Conservation (phyloP, 2,329 filamentous ascomycete genomes). For the Pseudohalonectria lignicola region DNA sequence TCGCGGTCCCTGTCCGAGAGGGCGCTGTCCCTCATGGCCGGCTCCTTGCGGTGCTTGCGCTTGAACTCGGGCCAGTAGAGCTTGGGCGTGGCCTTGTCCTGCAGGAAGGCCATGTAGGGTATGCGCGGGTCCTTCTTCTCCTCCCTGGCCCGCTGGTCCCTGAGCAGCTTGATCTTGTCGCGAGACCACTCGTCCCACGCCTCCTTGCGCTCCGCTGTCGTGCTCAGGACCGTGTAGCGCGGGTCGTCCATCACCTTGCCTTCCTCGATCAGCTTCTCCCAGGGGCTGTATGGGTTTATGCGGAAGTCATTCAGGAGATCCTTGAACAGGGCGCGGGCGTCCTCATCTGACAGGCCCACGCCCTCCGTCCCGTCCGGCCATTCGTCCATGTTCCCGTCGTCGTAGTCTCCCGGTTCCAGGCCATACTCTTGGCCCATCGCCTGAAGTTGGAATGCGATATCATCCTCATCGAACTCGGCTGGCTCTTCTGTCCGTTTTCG, state of each 20-base stretch:
- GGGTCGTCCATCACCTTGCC: constrained; percentile 73
- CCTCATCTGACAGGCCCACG: constrained; percentile 59
- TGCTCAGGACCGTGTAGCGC: constrained; percentile 74
- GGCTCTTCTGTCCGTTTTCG: constrained; percentile 37
- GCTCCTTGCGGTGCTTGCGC: constrained; percentile 75
- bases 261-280: constrained; percentile 82
- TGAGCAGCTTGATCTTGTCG: constrained; percentile 61
- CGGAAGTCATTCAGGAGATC: constrained; percentile 74
- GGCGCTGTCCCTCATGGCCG: constrained; percentile 64
- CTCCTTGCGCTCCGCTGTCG: constrained; percentile 70
- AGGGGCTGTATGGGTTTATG: constrained; percentile 80
- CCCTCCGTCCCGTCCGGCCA: constrained; percentile 66
- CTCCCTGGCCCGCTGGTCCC: constrained; percentile 61
- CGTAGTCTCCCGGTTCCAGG: constrained; percentile 66
- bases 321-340: constrained; percentile 68
- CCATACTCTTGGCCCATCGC: constrained; percentile 83
- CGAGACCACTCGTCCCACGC: constrained; percentile 78
- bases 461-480: constrained; percentile 84
- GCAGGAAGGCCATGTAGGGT: constrained; percentile 70
- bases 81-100: constrained; percentile 75
- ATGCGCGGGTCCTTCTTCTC: constrained; percentile 76
- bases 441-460: constrained; percentile 85
- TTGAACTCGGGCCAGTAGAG: constrained; percentile 97
- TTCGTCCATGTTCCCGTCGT: constrained; percentile 46
- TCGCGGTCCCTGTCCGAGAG: constrained; percentile 69